phyloP scores from a whole-genome alignment of 2,329 filamentous ascomycete species.

The Fusarium duplospermum region DNA sequence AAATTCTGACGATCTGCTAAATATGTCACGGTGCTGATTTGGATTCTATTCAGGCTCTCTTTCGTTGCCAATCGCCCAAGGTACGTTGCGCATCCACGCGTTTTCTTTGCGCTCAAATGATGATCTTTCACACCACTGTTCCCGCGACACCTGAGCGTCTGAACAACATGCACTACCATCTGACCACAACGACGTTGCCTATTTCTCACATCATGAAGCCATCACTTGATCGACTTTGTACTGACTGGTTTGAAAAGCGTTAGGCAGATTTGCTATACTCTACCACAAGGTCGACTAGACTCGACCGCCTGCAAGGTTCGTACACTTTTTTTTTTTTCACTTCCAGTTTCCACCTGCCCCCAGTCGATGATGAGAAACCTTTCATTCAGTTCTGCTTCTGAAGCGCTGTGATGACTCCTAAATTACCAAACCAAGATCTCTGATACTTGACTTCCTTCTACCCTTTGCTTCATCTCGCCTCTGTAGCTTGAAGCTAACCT shows the following conservation, averaged over 20 bases:
- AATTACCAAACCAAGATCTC: conserved; percentile 74
- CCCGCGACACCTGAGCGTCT: conserved; percentile 70
- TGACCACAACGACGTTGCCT: conserved; percentile 55
- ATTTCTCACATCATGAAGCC: not conserved
- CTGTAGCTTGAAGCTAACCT: conserved; percentile 20
- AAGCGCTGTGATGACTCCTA: conserved; percentile 72
- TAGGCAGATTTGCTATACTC: conserved; percentile 5
- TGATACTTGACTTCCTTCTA: conserved; percentile 53
- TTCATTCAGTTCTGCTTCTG: conserved; percentile 82
- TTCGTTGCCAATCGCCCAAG: conserved; percentile 12
- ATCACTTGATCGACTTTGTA: not conserved
- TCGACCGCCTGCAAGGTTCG: conserved; percentile 21
- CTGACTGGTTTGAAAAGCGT: conserved; percentile 12
- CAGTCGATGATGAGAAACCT: conserved; percentile 72
- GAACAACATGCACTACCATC: conserved; percentile 84
- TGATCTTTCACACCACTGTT: conserved; percentile 69
- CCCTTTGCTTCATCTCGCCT: not conserved
- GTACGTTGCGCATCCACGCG: conserved; percentile 37
- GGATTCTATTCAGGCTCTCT: not conserved
- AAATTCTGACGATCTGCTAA: not conserved
- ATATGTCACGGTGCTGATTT: not conserved
- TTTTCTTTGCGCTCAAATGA: conserved; percentile 54
- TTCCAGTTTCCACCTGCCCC: not conserved
- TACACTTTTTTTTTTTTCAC: not conserved
- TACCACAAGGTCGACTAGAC: not conserved